Evolutionary conservation across 1,139 yeast genomes (phyloP), one percentile per base, ranked within the genome.

Genomic region (Geotrichum carabidarum): DNA sequence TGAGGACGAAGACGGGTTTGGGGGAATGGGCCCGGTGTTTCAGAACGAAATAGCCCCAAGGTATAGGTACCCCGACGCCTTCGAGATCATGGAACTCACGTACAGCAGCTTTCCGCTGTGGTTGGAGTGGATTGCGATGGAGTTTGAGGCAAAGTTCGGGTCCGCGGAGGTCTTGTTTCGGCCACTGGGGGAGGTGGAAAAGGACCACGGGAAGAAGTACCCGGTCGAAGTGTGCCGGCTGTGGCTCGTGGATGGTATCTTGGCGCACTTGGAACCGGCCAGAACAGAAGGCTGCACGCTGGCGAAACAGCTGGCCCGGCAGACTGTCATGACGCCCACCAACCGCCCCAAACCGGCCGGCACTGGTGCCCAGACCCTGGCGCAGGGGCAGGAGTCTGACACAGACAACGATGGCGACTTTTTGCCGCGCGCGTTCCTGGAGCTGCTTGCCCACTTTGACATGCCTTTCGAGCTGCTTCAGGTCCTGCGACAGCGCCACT

Each of bases 71-170:
- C 49, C 48, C 22, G 51, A 46, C 8, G 48, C 56, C 4, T 53
- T 52, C 52, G 56, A 53, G 32, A 36, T 53, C 8, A 48, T 53
- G 51, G 52, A 53, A n/a, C 44, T 53, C 12, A 48, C 34, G 17
- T 44, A 14, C 31, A 32, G 45, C 14, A 53, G 42, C 11, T 48
- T 48, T 32, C 48, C 44, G 4, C n/a, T 48, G 18, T 53, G 56
- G 56, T 18, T 44, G 12, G 18, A 44, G 31, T 48, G 49, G 50
- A 36, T 53, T 5, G 34, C 36, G 27, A 27, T 40, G 8, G 18
- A 18, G 31, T 48, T 53, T 15, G 35, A 38, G 22, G 30, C 42
- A 1, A 32, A 38, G 27, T 44, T 48, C 22, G 56, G 56, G 7
- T 34, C 56, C 14, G 32, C 44, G 17, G 42, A 47, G 9, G 9